Conservation (phyloP, 441 rosid genomes). For the Jatropha podagrica region DNA sequence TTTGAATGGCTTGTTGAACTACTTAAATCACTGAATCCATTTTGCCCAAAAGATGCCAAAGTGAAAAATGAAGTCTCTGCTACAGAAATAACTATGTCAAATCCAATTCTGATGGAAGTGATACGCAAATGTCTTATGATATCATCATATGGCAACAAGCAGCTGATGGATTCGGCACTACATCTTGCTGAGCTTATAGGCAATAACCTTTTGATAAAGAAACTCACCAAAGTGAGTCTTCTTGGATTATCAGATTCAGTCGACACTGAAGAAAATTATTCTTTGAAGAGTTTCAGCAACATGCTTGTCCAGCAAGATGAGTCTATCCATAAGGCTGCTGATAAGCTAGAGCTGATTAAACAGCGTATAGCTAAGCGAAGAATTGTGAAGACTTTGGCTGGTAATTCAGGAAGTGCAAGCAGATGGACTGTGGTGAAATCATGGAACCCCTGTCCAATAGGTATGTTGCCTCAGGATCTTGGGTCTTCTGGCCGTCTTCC, state of each 20-base stretch:
- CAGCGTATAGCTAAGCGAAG: conserved; percentile 31
- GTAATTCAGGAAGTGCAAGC: conserved; percentile 28
- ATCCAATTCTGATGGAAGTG: conserved; percentile 46
- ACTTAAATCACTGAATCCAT: conserved; percentile 49
- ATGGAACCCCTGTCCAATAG: conserved; percentile 91
- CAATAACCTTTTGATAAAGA: conserved; percentile 40
- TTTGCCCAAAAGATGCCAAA: conserved; percentile 30
- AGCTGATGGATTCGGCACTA: conserved; percentile 53
- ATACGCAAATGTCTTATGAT: conserved; percentile 56
- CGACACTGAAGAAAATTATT: conserved; percentile 23
- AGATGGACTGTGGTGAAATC: conserved; percentile 63
- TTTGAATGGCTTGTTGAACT: conserved; percentile 73
- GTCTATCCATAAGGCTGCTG: conserved; percentile 48
- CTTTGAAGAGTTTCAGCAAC: conserved; percentile 11
- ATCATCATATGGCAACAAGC: conserved; percentile 44
- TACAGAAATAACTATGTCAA: conserved; percentile 35
- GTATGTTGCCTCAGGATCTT: conserved; percentile 67
- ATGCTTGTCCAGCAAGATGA: conserved; percentile 46
- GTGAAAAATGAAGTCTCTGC: conserved; percentile 31
- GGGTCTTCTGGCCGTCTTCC: conserved; percentile 72
- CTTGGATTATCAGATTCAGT: conserved; percentile 28
- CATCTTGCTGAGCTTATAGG: conserved; percentile 51
- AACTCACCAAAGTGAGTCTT: conserved; percentile 46
- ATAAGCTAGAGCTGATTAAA: conserved; percentile 58
- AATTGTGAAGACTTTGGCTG: conserved; percentile 25